Evolutionary conservation across 495 filamentous ascomycete species (phyloP), one percentile per base, ranked within the genome.

Genomic region (Aspergillus diversus): DNA sequence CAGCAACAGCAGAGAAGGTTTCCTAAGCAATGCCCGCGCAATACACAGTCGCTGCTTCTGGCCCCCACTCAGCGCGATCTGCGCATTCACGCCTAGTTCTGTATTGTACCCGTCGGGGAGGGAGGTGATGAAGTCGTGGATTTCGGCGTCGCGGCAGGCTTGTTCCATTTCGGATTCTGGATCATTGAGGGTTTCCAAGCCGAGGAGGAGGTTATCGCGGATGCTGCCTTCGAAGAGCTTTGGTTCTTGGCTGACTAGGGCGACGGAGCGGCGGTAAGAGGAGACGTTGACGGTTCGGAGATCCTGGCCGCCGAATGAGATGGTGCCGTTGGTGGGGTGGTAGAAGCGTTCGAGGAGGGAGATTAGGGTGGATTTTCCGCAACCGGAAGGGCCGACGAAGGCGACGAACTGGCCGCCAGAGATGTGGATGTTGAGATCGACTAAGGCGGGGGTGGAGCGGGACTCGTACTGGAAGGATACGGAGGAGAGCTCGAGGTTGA

Each of bases 31-130:
- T 0, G 89, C 89, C 13, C 90, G 72, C 1, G 90, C 90, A 33
- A 93, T 87, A 12, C 86, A 83, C 9, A 93, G 69, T 1, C 90
- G 79, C 72, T 92, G 90, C 65, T 84, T 84, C 71, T 92, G 90
- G 0, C 90, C 90, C 4, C 89, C 90, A 6, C 83, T 87, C 43
- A 93, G 77, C 17, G 86, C 77, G 7, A 80, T 81, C 6, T 84
- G 73, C 6, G 87, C 66, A 17, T 61, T 71, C 51, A 60, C 49
- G 4, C 71, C 69, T 0, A 73, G 71, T 17, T 67, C 61, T 0
- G 70, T 72, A 9, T 50, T 6, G 68, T 73, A 80, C 5, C 73
- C 76, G 33, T 75, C 70, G 0, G 84, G 86, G 6, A 87, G 76
- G 0, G 81, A 84, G 21, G 68, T 73, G 63, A 87, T 81, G 63